Percentiles rank a stretch among this genome's conserved stretches.
These are phyloP conservation scores for Leonotis leonurus DNA, from an alignment of 257 asterid species.

Conservation along the genomic window DNA sequence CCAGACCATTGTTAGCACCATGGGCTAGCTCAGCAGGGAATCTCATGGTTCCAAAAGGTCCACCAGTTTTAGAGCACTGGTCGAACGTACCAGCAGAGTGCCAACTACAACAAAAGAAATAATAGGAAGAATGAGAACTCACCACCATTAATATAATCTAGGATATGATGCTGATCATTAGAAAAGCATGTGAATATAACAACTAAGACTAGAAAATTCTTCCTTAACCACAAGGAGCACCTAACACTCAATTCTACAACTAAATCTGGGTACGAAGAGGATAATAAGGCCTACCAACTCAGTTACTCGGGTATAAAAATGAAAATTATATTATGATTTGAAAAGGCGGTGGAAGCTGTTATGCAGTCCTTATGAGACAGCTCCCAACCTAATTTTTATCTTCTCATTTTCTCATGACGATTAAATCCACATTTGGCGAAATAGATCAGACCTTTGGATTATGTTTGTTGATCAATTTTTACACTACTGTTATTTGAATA, in stretches of 20 bases:
- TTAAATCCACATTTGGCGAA: neutral
- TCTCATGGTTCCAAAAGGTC: constrained; percentile 96
- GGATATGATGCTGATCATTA: neutral
- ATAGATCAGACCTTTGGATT: neutral
- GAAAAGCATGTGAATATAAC: neutral
- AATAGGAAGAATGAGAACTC: neutral
- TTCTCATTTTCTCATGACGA: neutral
- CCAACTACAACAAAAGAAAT: constrained; percentile 43
- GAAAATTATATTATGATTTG: neutral
- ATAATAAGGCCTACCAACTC: neutral
- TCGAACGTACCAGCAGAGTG: constrained; percentile 98
- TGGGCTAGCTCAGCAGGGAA: constrained; percentile 55
- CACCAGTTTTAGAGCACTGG: constrained; percentile 64
- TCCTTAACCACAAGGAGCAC: neutral
- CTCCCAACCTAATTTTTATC: neutral
- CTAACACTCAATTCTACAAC: neutral
- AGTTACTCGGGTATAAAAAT: neutral
- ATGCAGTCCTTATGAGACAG: too few relatives aligned
- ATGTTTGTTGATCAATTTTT: too few relatives aligned
- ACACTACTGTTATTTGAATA: too few relatives aligned
- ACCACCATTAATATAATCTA: neutral
- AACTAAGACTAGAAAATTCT: neutral
- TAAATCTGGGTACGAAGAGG: too few relatives aligned
- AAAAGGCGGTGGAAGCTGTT: too few relatives aligned
- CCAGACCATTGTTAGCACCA: constrained; percentile 73